These are phyloP conservation scores for Aspergillus sp. DNA, from an alignment of 2,329 filamentous ascomycete species.

Conservation along the genomic window DNA sequence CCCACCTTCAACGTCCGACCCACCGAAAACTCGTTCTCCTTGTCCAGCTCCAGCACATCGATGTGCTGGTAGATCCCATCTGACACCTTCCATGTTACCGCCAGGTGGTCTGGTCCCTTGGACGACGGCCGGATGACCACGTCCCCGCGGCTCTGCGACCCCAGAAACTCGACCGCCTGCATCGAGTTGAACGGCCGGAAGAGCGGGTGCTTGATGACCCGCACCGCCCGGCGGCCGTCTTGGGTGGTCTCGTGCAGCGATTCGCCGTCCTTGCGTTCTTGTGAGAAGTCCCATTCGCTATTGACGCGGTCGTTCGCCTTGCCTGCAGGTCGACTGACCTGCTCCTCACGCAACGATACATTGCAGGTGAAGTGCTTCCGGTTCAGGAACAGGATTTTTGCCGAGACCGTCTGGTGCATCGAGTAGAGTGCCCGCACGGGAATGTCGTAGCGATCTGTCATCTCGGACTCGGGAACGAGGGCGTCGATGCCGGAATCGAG, in stretches of 20 bases:
- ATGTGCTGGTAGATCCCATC: conserved; percentile 97
- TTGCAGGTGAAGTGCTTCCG: conserved; percentile 76
- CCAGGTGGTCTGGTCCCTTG: conserved; percentile 89
- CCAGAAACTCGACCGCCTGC: conserved; percentile 88
- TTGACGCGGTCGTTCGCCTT: conserved; percentile 62
- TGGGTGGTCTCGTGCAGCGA: conserved; percentile 79
- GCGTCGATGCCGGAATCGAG: conserved; percentile 93
- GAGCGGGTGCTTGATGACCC: conserved; percentile 95
- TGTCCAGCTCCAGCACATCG: conserved; percentile 91
- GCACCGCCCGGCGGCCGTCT: conserved; percentile 72
- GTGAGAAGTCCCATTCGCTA: conserved; percentile 77
- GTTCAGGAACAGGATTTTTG: conserved; percentile 80
- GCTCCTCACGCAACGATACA: conserved; percentile 74
- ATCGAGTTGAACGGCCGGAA: conserved; percentile 89
- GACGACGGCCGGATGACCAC: conserved; percentile 92
- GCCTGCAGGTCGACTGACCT: conserved; percentile 64
- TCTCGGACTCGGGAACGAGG: conserved; percentile 72
- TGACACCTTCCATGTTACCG: conserved; percentile 95
- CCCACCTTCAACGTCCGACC: conserved; percentile 77
- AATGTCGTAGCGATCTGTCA: conserved; percentile 60
- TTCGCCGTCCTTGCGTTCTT: conserved; percentile 75
- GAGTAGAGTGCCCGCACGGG: conserved; percentile 67
- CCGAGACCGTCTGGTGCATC: conserved; percentile 74
- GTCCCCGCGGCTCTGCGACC: conserved; percentile 75
- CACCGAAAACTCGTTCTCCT: conserved; percentile 92